Percentiles rank a stretch among this genome's conserved stretches.
phyloP scores from a whole-genome alignment of 2,329 filamentous ascomycete genomes.

The Fusarium albosuccineum region DNA sequence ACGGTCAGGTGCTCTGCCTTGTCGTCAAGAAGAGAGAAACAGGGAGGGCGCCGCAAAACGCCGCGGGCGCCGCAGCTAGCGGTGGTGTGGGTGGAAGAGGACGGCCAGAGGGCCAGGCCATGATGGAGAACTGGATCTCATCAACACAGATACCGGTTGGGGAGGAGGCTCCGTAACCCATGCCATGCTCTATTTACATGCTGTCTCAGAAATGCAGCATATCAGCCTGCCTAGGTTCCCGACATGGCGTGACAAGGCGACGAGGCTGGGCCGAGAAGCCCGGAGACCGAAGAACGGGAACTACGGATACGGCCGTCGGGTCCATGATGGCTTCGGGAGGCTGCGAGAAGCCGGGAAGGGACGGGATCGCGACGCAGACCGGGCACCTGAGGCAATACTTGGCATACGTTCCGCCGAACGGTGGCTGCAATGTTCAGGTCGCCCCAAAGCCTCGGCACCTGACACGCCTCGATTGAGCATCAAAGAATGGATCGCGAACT shows the following conservation, averaged over 20 bases:
- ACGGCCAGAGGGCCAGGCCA: constrained; percentile 68
- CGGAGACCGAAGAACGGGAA: constrained; percentile 34
- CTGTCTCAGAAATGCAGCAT: constrained; percentile 26
- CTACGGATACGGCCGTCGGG: constrained; percentile 39
- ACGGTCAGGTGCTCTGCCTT: constrained; percentile 90
- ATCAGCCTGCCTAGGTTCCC: constrained; percentile 21
- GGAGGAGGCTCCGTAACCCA: constrained; percentile 49
- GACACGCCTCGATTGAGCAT: constrained; percentile 10
- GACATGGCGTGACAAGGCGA: constrained; percentile 34
- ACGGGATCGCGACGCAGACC: constrained; percentile 6
- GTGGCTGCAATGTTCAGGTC: constrained; percentile 12
- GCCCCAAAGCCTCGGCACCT: background rate
- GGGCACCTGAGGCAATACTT: constrained; percentile 12
- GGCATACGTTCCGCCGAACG: constrained; percentile 1
- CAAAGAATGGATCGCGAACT: constrained; percentile 1
- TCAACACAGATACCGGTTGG: constrained; percentile 76
- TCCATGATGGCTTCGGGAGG: constrained; percentile 26
- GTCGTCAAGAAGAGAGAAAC: constrained; percentile 83
- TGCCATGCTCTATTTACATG: constrained; percentile 1
- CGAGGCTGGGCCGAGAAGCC: constrained; percentile 26
- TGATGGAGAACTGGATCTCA: constrained; percentile 88
- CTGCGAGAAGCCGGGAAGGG: constrained; percentile 20
- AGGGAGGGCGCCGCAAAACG: constrained; percentile 57
- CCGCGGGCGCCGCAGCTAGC: constrained; percentile 47
- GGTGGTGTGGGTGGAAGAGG: constrained; percentile 39